phyloP scores from a whole-genome alignment of 2,329 filamentous ascomycete genomes.

The Trichoderma sp. region DNA sequence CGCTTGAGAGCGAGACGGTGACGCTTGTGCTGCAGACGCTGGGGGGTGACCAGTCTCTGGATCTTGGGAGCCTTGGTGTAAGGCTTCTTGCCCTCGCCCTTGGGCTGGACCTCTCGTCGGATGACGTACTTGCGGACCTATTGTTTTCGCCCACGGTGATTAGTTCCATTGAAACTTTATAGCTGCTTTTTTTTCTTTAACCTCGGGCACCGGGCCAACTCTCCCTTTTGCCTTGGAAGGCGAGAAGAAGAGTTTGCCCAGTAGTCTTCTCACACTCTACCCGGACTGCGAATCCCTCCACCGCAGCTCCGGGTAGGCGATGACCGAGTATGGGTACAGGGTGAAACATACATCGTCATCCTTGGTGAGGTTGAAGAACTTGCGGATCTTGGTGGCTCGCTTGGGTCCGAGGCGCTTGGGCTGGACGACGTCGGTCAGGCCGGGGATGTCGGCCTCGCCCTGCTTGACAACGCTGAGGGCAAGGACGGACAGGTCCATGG shows the following conservation, averaged over 20 bases:
- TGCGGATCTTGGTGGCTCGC: constrained; percentile 99
- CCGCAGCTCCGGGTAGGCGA: constrained; percentile 64
- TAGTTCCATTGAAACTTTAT: constrained; percentile 33
- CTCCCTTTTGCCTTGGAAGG: not conserved
- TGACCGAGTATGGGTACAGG: constrained; percentile 56
- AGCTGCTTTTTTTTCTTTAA: constrained; percentile 25
- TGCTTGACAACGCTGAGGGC: constrained; percentile 97
- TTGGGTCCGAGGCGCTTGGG: constrained; percentile 99
- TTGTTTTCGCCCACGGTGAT: constrained; percentile 37
- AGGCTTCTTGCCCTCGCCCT: constrained; percentile 94
- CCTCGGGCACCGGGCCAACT: constrained; percentile 14
- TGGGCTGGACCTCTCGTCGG: constrained; percentile 94
- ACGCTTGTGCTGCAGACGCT: constrained; percentile 99
- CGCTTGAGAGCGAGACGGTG: constrained; percentile 98
- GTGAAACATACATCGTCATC: constrained; percentile 95
- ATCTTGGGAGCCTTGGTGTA: constrained; percentile 99
- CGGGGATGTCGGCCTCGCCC: constrained; percentile 90
- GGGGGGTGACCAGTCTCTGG: constrained; percentile 98
- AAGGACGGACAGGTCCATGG: constrained; percentile 89
- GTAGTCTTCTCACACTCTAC: constrained; percentile 57
- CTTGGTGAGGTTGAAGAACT: constrained; percentile 99
- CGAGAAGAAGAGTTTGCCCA: not conserved
- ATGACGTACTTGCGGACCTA: constrained; percentile 99
- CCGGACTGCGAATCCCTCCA: constrained; percentile 43
- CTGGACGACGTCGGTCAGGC: constrained; percentile 95